Evolutionary conservation across 805 yeast species (phyloP), one percentile per base, ranked within the genome.

Genomic region (Candida morakotiae): DNA sequence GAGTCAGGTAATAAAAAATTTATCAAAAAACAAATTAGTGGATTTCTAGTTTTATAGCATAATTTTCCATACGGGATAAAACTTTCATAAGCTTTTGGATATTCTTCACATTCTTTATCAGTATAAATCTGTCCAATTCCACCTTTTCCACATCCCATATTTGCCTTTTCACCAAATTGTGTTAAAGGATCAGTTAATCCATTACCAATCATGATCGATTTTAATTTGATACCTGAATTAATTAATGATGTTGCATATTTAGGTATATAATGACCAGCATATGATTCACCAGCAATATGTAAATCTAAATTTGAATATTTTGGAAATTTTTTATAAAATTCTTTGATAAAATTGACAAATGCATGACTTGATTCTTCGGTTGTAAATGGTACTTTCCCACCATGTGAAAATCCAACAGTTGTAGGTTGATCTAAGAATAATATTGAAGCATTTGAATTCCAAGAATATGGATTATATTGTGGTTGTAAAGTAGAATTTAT

Each of bases 201-300:
- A 58, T 89, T 89, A 38, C 97, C 97, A 48, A 89, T 86, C 56
- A 89, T 54, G n/a, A 88, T 77, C 3, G 95, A 85, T 19, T 19
- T 19, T 8, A 19, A 19, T 5, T 19, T 8, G 5, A 19, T 19
- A 19, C 8, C 8, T 8, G 81, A 63, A 47, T 87, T 66, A 51
- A 84, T 75, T 47, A 62, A 60, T 1, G 58, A 48, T 42, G 64
- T 60, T 40, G 57, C 62, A 21, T 54, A 55, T 39, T 62, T 67
- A n/a, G 71, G 71, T 35, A 65, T 54, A 51, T 66, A 66, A 55
- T 64, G 71, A 35, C 72, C 72, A 24, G 62, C 69, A 42, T 64
- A 66, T 2, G 71, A 64, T 47, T 66, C 71, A 40, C 72, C 64
- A 25, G 60, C 54, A 42, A 60, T 48, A 38, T 60, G 65, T 53